Percentiles rank a stretch among this genome's conserved stretches.
Conservation (phyloP, 352 stramenopile genomes). For the Aphanomyces euteiches region DNA sequence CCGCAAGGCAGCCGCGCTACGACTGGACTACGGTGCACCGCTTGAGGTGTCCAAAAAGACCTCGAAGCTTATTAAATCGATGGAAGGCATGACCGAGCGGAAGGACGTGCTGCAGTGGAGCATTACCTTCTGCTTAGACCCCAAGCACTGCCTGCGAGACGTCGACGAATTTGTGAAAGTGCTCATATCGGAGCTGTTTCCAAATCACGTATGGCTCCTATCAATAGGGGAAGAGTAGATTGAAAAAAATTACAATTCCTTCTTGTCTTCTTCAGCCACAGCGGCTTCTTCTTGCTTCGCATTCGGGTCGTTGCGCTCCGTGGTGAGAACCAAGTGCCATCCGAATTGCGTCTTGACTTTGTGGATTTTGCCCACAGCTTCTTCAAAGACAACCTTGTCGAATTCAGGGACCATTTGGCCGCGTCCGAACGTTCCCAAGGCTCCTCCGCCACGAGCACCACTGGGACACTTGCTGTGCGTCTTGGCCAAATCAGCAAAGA, state of each 20-base stretch:
- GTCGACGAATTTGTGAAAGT: slow-evolving; percentile 84
- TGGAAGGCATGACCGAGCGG: slow-evolving; percentile 70
- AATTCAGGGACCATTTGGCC: slow-evolving; percentile 75
- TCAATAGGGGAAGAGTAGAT: slow-evolving; percentile 13
- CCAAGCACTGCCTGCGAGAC: slow-evolving; percentile 68
- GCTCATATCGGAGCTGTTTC: slow-evolving; percentile 80
- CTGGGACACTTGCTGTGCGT: slow-evolving; percentile 72
- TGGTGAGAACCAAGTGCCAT: slow-evolving; percentile 76
- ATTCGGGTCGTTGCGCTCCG: slow-evolving; percentile 51
- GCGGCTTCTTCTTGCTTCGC: slow-evolving; percentile 24
- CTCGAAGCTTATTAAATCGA: slow-evolving; percentile 63
- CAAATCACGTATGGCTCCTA: slow-evolving; percentile 70
- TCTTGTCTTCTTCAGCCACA: slow-evolving; percentile 11
- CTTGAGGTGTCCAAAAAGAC: slow-evolving; percentile 80
- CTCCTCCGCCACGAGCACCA: slow-evolving; percentile 46
- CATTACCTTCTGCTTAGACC: slow-evolving; percentile 48
- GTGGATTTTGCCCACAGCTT: slow-evolving; percentile 56
- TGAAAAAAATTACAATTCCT: slow-evolving; percentile 16
- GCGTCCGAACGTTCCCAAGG: slow-evolving; percentile 61
- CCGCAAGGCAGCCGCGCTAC: slow-evolving; percentile 59
- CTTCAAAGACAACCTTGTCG: slow-evolving; percentile 74
- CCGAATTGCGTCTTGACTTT: slow-evolving; percentile 81
- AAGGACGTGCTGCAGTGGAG: slow-evolving; percentile 54
- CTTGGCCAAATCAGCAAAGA: slow-evolving; percentile 52
- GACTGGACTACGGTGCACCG: slow-evolving; percentile 65